phyloP scores from a whole-genome alignment of 306 rosid genomes.

The Quercus bicolor region DNA sequence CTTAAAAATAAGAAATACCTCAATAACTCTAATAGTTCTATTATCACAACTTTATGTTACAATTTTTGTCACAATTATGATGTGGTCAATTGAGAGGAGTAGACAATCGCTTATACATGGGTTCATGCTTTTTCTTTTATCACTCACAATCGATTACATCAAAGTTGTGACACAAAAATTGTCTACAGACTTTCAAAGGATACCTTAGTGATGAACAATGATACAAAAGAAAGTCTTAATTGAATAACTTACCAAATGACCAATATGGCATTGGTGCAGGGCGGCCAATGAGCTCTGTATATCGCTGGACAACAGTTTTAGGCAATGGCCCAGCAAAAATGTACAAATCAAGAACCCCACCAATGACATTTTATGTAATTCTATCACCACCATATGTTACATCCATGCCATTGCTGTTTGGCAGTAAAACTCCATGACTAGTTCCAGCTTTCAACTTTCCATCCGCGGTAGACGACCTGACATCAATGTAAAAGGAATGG shows the following conservation, averaged over 20 bases:
- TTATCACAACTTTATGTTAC: too few species aligned
- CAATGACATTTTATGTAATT: constrained; percentile 62
- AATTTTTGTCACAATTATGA: too few species aligned
- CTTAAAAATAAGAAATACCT: too few species aligned
- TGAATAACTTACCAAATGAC: constrained; percentile 73
- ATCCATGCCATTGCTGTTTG: constrained; percentile 88
- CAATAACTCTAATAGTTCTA: too few species aligned
- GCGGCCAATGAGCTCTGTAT: constrained; percentile 68
- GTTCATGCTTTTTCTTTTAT: too few species aligned
- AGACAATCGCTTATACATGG: too few species aligned
- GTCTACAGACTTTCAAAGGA: too few species aligned
- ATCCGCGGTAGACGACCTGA: constrained; percentile 49
- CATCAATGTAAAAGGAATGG: constrained; percentile 81
- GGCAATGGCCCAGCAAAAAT: constrained; percentile 71
- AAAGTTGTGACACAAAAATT: too few species aligned
- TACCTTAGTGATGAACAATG: background rate
- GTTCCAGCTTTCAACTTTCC: constrained; percentile 10
- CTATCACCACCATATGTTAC: constrained; percentile 52
- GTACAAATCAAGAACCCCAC: constrained; percentile 70
- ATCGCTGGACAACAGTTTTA: constrained; percentile 62
- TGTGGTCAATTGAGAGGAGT: too few species aligned
- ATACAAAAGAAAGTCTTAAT: background rate
- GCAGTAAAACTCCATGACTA: constrained; percentile 65
- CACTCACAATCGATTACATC: too few species aligned
- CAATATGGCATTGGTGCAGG: constrained; percentile 79